These are phyloP conservation scores for Teratosphaeriaceae sp. DNA, from an alignment of 2,329 filamentous ascomycete species.

Conservation along the genomic window DNA sequence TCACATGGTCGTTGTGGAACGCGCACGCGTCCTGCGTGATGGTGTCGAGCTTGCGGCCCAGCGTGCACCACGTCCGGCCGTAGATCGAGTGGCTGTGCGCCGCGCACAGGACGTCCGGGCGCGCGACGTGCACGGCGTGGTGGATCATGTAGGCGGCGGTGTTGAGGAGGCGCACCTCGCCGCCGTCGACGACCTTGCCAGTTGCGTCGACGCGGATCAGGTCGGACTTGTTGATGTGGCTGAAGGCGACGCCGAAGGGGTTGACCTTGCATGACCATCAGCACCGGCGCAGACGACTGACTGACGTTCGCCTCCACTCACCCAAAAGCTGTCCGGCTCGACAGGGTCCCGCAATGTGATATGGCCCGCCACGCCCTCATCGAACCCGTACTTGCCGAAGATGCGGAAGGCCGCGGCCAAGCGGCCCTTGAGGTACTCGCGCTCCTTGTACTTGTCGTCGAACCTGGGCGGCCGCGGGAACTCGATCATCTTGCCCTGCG, in stretches of 20 bases:
- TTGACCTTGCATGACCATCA: conserved; percentile 30
- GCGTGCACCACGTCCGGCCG: conserved; percentile 42
- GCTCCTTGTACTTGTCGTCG: conserved; percentile 32
- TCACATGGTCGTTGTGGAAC: conserved; percentile 36
- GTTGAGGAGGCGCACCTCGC: conserved; percentile 28
- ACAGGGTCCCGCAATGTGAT: conserved; percentile 33
- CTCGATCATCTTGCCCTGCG: conserved; percentile 23
- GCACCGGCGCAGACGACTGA: not conserved
- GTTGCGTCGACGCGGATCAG: conserved; percentile 36
- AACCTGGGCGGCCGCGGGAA: conserved; percentile 29
- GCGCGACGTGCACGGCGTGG: conserved; percentile 34
- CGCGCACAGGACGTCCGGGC: conserved; percentile 37
- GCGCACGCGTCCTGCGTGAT: conserved; percentile 43
- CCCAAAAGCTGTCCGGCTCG: conserved; percentile 29
- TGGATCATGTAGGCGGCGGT: conserved; percentile 42
- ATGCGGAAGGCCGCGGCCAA: conserved; percentile 40
- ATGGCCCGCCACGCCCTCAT: conserved; percentile 27
- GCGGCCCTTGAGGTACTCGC: conserved; percentile 38
- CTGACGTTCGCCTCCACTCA: conserved; percentile 23
- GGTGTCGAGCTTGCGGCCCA: conserved; percentile 39
- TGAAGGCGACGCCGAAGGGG: conserved; percentile 35
- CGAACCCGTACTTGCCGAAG: conserved; percentile 36
- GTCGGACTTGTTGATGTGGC: conserved; percentile 33
- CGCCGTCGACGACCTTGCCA: conserved; percentile 35
- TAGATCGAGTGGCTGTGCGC: conserved; percentile 41